Evolutionary conservation across 345 rosid species (phyloP), one percentile per base, ranked within the genome.

Genomic region (Syzygium aqueum): DNA sequence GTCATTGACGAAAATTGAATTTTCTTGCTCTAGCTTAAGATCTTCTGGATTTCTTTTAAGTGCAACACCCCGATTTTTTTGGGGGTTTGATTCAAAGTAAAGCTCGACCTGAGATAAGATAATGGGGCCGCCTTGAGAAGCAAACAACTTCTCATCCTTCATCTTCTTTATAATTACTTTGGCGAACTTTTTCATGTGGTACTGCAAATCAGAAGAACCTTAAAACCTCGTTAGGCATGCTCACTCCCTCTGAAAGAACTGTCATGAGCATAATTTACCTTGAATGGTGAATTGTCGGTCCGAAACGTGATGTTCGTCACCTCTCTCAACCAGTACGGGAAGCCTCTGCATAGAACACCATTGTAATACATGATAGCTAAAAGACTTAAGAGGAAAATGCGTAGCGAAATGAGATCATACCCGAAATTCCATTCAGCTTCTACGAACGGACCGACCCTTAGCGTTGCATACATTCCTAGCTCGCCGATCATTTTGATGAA

Each of bases 351-450:
- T 6, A 59, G 16, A 53, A 54, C 85, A 84, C 8, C 14, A 3
- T 2, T 7, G 1, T 30, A 2, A 57, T 13, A 56, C 77, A 1
- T 30, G 85, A 84, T 49, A 16, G 51, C n/a, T 13, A 27, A 53
- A 33, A 25, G 14, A 14, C 51, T 2, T 33, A 14, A 53, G 19
- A 82, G 5, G 52, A 22, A 82, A 21, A 61, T 50, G 51, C 21
- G 82, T 33, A 13, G 49, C 1, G 6, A 50, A 6, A 50, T 6
- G 43, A 7, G 40, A 65, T 51, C 86, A 27, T 90, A 91, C 95
- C 95, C 94, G 28, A 87, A 89, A 84, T 90, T 93, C 94, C 94
- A 93, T 86, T 93, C 95, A 40, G 94, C 95, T 85, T 93, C 90
- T 87, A 92, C 88, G 88, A 92, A 93, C 2, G 95, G 95, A 33